Evolutionary conservation across 2,329 filamentous ascomycete genomes (phyloP), one percentile per base, ranked within the genome.

Genomic region (Penicillium sp.): DNA sequence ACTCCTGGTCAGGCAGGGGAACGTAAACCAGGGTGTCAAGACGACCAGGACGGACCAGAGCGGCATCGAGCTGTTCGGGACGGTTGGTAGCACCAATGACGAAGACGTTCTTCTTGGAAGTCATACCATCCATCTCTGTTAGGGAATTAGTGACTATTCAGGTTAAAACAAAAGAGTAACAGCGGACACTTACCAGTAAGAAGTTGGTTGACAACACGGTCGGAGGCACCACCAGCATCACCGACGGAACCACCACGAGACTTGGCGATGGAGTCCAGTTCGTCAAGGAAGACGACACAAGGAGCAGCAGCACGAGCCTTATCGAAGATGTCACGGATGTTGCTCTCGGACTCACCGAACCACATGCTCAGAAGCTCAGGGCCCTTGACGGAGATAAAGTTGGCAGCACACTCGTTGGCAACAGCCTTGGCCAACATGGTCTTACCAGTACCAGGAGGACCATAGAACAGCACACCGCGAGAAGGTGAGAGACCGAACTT

Each of bases 21-120:
- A 99, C 94, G 76, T 99, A 99, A 77, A 99, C 94, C 66, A 99
- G 87, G 38, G 93, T 97, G 78, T 99, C 94, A 48, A 99, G 89
- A 92, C 94, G 94, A 68, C 94, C 94, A 56, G 94, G 94, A 85
- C 94, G 92, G 85, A 93, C 97, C 69, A 99, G 85, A 68, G 94
- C 94, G 75, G 94, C 94, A 78, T 99, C 94, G 59, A 99, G 90
- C 82, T 97, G 94, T 82, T 99, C 94, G 43, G 94, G 94, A 82
- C 94, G 86, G 83, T 99, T 99, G 78, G 94, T 99, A 45, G 94
- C 94, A 76, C 94, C 94, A 70, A 99, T 99, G 65, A 99, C 94
- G 79, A 99, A 99, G 64, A 99, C 94, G 76, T 99, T 99, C 90
- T 99, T 99, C 90, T 99, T 99, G 39, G 93, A 97, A 45, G 93